These are phyloP conservation scores for Acorus calamus DNA, from an alignment of 106 monocot genomes.

Conservation along the genomic window DNA sequence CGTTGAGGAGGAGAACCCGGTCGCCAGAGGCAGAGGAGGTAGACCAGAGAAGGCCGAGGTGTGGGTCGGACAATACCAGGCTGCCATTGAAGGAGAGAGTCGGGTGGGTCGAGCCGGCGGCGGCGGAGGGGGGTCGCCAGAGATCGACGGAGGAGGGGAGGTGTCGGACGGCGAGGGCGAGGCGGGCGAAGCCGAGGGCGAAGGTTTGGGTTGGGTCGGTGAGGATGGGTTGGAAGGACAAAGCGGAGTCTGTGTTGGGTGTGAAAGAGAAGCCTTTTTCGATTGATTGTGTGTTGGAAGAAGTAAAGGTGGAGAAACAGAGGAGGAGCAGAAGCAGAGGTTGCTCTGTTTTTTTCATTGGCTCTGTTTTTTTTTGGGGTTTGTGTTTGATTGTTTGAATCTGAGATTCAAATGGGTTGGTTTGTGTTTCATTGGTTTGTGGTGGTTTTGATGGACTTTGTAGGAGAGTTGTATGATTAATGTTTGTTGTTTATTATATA, in stretches of 20 bases:
- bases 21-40: constrained; percentile 10
- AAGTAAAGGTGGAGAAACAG: neutral
- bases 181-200: constrained; percentile 46
- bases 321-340: neutral
- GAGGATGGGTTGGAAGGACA: constrained; percentile 42
- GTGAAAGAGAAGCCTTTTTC: constrained; percentile 28
- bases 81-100: constrained; percentile 43
- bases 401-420: too few species aligned
- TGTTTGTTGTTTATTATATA: too few species aligned
- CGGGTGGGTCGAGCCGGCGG: constrained; percentile 13
- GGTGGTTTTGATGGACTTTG: too few species aligned
- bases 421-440: too few species aligned
- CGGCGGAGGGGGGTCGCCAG: constrained; percentile 32
- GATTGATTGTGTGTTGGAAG: constrained; percentile 4
- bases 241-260: constrained; percentile 3
- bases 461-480: too few species aligned
- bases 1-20: constrained; percentile 41
- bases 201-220: constrained; percentile 38
- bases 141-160: constrained; percentile 36
- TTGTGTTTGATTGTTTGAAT: too few species aligned
- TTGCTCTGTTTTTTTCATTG: too few species aligned
- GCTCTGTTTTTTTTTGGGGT: too few species aligned
- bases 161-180: constrained; percentile 61
- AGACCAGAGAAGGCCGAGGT: constrained; percentile 24
- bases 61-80: constrained; percentile 29